Percentiles rank a stretch among this genome's conserved stretches.
Conservation (phyloP, 805 yeast species). For the Wickerhamomyces kurtzmanii region DNA sequence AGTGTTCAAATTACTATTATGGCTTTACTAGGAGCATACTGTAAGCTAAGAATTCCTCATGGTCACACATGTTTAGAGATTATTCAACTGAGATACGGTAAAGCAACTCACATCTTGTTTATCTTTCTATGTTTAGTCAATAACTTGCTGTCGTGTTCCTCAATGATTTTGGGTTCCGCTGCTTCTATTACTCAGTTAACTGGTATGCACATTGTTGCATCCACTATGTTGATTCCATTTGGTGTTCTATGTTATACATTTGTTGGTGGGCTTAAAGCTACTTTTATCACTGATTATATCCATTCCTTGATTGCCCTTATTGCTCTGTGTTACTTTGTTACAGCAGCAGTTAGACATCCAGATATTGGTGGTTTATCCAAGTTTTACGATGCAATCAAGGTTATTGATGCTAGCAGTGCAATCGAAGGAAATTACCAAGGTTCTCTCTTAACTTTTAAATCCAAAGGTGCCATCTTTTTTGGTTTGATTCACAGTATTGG, state of each 20-base stretch:
- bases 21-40: slow-evolving; percentile 23
- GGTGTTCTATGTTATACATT: slow-evolving; percentile 38
- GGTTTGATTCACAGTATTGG: slow-evolving; percentile 22
- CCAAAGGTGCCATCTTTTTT: slow-evolving; percentile 16
- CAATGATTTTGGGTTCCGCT: slow-evolving; percentile 30
- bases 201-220: slow-evolving; percentile 33
- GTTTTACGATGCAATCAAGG: slow-evolving; percentile 26
- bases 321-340: slow-evolving; percentile 21
- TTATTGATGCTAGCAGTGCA: slow-evolving; percentile 17
- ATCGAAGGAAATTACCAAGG: slow-evolving; percentile 20
- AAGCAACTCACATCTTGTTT: slow-evolving; percentile 21
- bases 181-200: slow-evolving; percentile 25
- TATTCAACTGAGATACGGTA: slow-evolving; percentile 25
- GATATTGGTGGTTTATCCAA: slow-evolving; percentile 31
- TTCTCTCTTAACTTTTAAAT: slow-evolving; percentile 20
- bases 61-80: slow-evolving; percentile 29
- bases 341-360: slow-evolving; percentile 21
- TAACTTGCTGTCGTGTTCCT: slow-evolving; percentile 23
- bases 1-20: slow-evolving; percentile 25
- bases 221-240: slow-evolving; percentile 29
- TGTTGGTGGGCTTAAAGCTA: slow-evolving; percentile 38
- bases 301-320: slow-evolving; percentile 33
- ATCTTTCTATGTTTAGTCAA: slow-evolving; percentile 24
- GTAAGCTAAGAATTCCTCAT: slow-evolving; percentile 27
- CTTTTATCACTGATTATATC: slow-evolving; percentile 38